Conservation (phyloP, 306 rosid genomes). For the Prunus salicina region DNA sequence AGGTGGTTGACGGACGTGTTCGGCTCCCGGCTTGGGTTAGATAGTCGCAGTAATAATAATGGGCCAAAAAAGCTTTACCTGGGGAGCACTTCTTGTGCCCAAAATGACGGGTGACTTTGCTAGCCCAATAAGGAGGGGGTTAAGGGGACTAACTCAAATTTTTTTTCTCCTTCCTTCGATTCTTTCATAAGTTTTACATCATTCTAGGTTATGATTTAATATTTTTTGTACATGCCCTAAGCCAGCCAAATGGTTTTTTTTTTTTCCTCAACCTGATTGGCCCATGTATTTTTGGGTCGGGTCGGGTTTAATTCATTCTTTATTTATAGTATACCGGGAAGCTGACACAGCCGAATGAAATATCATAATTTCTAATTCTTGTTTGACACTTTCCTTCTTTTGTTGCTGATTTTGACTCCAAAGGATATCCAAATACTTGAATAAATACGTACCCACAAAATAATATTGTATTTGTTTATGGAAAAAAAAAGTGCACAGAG, state of each 20-base stretch:
- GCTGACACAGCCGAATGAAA: background rate
- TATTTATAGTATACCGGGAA: background rate
- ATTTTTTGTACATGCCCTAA: constrained; percentile 3
- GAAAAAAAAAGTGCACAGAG: background rate
- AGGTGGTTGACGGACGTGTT: background rate
- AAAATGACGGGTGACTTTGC: background rate
- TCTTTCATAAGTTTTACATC: background rate
- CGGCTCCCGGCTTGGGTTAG: background rate
- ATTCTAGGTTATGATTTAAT: constrained; percentile 13
- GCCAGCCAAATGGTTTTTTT: background rate
- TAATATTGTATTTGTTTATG: background rate
- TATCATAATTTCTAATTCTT: background rate
- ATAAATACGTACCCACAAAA: background rate
- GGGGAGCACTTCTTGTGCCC: background rate
- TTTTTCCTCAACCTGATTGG: background rate
- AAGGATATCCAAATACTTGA: no score
- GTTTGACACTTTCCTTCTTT: no score
- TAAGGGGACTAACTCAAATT: constrained; percentile 16
- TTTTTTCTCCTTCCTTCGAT: background rate
- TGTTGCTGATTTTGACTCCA: no score
- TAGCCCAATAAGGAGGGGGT: background rate
- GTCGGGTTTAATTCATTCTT: constrained; percentile 18
- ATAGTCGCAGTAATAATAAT: background rate
- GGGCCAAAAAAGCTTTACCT: background rate
- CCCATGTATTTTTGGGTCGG: constrained; percentile 16